Conservation (phyloP, 352 stramenopile genomes). For the Phytophthora niederhauseri region DNA sequence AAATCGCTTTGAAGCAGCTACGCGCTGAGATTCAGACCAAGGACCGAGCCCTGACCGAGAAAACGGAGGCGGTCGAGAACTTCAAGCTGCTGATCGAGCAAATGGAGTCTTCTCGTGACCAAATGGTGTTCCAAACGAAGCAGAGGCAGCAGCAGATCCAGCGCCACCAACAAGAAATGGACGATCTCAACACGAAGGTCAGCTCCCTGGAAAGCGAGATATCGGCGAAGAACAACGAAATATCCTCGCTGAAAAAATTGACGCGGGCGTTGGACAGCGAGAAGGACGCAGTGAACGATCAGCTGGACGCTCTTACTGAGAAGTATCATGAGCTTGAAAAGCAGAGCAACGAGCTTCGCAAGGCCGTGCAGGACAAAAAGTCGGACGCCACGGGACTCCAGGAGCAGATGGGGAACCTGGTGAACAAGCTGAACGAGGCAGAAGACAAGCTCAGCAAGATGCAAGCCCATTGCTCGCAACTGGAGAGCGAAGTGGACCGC, state of each 20-base stretch:
- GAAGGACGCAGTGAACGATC: constrained; percentile 74
- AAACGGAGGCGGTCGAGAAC: constrained; percentile 68
- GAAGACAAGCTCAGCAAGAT: constrained; percentile 56
- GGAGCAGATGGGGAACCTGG: constrained; percentile 59
- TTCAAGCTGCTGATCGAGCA: constrained; percentile 79
- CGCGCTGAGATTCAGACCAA: constrained; percentile 62
- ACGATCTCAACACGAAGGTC: constrained; percentile 60
- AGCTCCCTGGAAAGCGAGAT: constrained; percentile 52
- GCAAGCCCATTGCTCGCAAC: constrained; percentile 42
- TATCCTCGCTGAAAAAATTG: constrained; percentile 71
- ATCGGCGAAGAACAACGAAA: constrained; percentile 47
- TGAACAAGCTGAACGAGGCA: constrained; percentile 60
- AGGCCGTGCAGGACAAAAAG: constrained; percentile 40
- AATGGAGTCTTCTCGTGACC: constrained; percentile 83
- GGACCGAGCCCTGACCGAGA: constrained; percentile 65
- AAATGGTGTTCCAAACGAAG: constrained; percentile 80
- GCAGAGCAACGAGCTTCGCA: constrained; percentile 49
- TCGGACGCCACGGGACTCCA: constrained; percentile 49
- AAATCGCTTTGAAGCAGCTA: constrained; percentile 64
- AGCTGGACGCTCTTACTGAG: constrained; percentile 75
- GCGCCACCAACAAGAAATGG: constrained; percentile 55
- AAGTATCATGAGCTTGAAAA: constrained; percentile 67
- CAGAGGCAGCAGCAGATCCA: constrained; percentile 73
- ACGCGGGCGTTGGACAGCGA: constrained; percentile 69
- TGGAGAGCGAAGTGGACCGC: constrained; percentile 62